Evolutionary conservation across 768 basidiomycete genomes (phyloP), one percentile per base, ranked within the genome.

Genomic region (Phlebiopsis gigantea): DNA sequence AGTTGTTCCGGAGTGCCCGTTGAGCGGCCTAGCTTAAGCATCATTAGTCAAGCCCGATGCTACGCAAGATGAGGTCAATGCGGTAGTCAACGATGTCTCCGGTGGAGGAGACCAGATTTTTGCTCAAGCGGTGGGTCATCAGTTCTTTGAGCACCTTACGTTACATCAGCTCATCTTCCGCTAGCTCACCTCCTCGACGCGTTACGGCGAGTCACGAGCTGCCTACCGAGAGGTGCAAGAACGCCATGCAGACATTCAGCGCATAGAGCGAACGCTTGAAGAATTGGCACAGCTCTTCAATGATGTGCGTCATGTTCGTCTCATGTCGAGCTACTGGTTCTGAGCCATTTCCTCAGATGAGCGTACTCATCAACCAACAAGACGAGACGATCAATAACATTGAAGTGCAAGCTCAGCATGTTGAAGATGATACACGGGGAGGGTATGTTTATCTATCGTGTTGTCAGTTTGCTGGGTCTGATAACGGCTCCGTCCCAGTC

Each of bases 211-310:
- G 62, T 85, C 91, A 15, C 77, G 91, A 46, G 79, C 81, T 44
- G 93, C 90, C 0, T 92, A 87, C 69, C 79, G 83, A 49, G 94
- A 97, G 71, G 93, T 94, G 0, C 94, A 95, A 68, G 84, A 88
- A 57, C 81, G 94, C 31, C 92, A 95, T 67, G 79, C 86, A 64
- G 93, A 97, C 58, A 81, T 98, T 62, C 79, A 80, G 62, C 83
- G 81, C 68, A 92, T 96, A 67, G 93, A 96, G 69, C 77, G 81
- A 63, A 97, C 93, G 3, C 72, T 96, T 46, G 86, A 81, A n/a
- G 92, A 96, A 69, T 77, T 98, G 48, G 90, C 89, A 3, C 89
- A 92, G 66, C 72, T 98, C 63, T 93, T 95, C 73, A 82, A 78
- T 60, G 94, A 98, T 65, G 90, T 89, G 57, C 24, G 79, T 61